A percentile compares a stretch with the other conserved stretches of the same genome.
These are phyloP conservation scores for Leccinum imitatum DNA, from an alignment of 768 basidiomycete genomes.

Conservation along the genomic window DNA sequence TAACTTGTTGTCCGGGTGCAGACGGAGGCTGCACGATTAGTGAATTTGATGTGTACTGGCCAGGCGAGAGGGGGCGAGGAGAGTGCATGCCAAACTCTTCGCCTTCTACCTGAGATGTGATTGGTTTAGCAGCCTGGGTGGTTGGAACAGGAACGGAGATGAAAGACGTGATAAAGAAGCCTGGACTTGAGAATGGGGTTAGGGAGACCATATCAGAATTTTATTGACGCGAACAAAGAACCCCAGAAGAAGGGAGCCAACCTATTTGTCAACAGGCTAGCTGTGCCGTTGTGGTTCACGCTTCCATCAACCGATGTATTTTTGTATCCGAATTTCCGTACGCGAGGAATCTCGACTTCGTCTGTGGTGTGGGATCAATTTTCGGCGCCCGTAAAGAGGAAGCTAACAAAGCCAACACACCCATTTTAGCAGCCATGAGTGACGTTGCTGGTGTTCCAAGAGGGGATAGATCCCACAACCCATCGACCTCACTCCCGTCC, in stretches of 20 bases:
- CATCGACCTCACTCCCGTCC: conserved; percentile 47
- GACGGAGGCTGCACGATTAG: conserved; percentile 28
- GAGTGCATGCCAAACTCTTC: conserved; percentile 19
- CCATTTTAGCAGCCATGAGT: conserved; percentile 48
- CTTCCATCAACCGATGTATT: conserved; percentile 11
- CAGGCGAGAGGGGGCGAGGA: conserved; percentile 21
- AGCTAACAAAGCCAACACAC: conserved; percentile 31
- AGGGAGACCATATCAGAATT: conserved; percentile 21
- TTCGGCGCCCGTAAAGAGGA: neutral
- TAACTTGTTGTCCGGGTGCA: neutral
- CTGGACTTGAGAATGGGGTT: conserved; percentile 32
- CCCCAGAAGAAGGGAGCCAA: conserved; percentile 19
- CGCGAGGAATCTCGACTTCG: conserved; percentile 53
- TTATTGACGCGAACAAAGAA: conserved; percentile 21
- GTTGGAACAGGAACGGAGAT: conserved; percentile 32
- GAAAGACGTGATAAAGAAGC: conserved; percentile 36
- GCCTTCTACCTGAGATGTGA: conserved; percentile 19
- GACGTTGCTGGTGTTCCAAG: conserved; percentile 42
- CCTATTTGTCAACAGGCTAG: conserved; percentile 22
- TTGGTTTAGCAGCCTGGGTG: conserved; percentile 18
- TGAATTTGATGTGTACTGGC: conserved; percentile 18
- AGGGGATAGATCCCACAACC: conserved; percentile 51
- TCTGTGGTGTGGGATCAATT: conserved; percentile 35
- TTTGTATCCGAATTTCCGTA: conserved; percentile 43
- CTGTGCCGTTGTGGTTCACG: conserved; percentile 2